Conservation (phyloP, 2,329 filamentous ascomycete species). For the Parastagonospora avenae region DNA sequence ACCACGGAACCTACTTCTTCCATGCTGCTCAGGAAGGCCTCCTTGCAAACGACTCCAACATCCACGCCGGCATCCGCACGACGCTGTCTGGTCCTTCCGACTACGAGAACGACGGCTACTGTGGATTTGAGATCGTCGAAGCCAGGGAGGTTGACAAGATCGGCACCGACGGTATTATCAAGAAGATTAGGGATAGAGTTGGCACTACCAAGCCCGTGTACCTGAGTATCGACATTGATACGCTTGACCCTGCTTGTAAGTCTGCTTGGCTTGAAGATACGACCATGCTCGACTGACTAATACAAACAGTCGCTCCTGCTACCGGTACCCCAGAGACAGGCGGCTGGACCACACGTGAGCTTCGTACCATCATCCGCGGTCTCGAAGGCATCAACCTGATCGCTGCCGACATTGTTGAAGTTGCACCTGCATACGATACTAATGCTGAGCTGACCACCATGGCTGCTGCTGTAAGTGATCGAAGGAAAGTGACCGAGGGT, state of each 20-base stretch:
- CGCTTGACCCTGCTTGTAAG: constrained; percentile 79
- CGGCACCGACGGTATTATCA: constrained; percentile 75
- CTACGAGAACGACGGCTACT: constrained; percentile 85
- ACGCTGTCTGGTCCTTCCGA: constrained; percentile 78
- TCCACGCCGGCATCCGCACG: constrained; percentile 85
- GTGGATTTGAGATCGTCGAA: constrained; percentile 82
- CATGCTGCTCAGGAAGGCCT: constrained; percentile 79
- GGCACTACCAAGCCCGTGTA: constrained; percentile 78
- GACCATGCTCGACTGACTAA: background rate
- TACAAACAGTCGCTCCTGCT: constrained; percentile 65
- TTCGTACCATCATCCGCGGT: constrained; percentile 72
- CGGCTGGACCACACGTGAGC: constrained; percentile 75
- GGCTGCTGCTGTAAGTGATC: constrained; percentile 63
- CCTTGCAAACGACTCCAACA: constrained; percentile 80
- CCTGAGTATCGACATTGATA: constrained; percentile 85
- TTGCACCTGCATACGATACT: constrained; percentile 74
- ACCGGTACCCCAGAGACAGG: constrained; percentile 79
- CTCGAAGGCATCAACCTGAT: constrained; percentile 72
- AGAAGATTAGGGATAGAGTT: constrained; percentile 75
- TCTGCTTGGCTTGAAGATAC: constrained; percentile 6
- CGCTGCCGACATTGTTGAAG: constrained; percentile 74
- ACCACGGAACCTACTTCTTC: constrained; percentile 90
- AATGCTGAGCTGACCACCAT: constrained; percentile 76
- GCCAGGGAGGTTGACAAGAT: constrained; percentile 73
- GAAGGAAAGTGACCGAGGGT: background rate